Percentiles rank a stretch among this genome's conserved stretches.
phyloP scores from a whole-genome alignment of 106 monocot genomes.

The Acorus gramineus region DNA sequence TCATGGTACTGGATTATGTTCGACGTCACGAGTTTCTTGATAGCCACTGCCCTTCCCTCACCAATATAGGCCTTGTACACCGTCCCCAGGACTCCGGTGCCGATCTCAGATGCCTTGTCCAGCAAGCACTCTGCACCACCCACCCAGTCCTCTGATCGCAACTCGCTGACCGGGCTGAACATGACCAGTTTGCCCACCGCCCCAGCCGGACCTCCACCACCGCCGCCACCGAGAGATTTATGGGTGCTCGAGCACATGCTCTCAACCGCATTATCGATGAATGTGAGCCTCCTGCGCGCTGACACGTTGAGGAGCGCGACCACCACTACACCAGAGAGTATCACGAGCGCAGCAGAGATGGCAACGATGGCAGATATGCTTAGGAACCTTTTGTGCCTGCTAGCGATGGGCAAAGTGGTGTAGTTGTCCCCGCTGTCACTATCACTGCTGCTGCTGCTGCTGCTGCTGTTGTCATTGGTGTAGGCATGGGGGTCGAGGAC shows the following conservation, averaged over 20 bases:
- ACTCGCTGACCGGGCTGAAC: conserved; percentile 35
- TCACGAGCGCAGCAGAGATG: conserved; percentile 40
- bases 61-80: conserved; percentile 56
- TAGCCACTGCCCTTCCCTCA: conserved; percentile 31
- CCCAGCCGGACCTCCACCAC: conserved; percentile 11
- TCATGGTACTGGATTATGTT: conserved; percentile 55
- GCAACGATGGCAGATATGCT: conserved; percentile 55
- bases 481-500: conserved; percentile 70
- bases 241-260: conserved; percentile 62
- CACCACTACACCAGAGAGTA: conserved; percentile 37
- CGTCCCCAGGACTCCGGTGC: conserved; percentile 59
- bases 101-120: conserved; percentile 73
- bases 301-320: conserved; percentile 48
- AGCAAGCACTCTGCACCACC: conserved; percentile 44
- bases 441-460: background rate
- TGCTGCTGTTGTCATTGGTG: conserved; percentile 6
- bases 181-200: conserved; percentile 56
- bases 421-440: background rate
- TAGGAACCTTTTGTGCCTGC: conserved; percentile 25
- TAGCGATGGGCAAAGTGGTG: background rate
- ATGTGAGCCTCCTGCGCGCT: conserved; percentile 29
- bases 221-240: conserved; percentile 4
- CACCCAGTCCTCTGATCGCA: conserved; percentile 36
- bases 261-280: conserved; percentile 49
- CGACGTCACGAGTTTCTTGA: conserved; percentile 58